Evolutionary conservation across 805 yeast genomes (phyloP).

Genomic region (Barnettozyma salicaria): DNA sequence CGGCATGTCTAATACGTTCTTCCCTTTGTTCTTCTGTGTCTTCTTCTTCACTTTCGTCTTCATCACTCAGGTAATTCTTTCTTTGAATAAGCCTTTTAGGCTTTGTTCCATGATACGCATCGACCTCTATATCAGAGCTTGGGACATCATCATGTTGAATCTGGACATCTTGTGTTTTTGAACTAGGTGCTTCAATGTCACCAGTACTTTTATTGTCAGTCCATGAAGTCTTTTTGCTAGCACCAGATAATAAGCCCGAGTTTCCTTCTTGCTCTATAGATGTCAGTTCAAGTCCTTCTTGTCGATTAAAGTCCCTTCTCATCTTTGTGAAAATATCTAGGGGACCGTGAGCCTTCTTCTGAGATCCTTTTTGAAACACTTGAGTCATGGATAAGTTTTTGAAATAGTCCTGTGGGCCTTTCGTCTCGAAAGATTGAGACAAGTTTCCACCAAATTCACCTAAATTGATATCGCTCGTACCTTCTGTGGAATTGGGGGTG

Average conservation of each 20-base stretch:
- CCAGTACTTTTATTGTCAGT: too few relatives aligned
- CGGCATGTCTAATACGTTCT: constrained; percentile 18
- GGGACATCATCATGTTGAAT: constrained; percentile 13
- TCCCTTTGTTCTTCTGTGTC: constrained; percentile 19
- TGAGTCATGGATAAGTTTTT: constrained; percentile 20
- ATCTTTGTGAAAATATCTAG: constrained; percentile 14
- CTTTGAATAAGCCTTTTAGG: constrained; percentile 11
- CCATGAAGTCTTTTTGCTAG: too few relatives aligned
- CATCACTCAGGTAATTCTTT: constrained; percentile 11
- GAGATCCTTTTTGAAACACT: constrained; percentile 21
- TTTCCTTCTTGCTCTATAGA: too few relatives aligned
- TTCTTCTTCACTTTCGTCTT: constrained; percentile 22
- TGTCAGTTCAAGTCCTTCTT: too few relatives aligned
- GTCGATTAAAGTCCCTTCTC: constrained; percentile 11
- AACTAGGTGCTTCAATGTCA: constrained; percentile 5
- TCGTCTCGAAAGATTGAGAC: constrained; percentile 11
- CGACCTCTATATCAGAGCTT: too few relatives aligned
- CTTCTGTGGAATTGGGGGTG: background rate
- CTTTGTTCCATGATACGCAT: background rate
- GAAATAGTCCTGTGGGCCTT: constrained; percentile 12
- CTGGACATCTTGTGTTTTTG: background rate
- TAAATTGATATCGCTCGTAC: constrained; percentile 9
- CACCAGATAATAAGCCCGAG: too few relatives aligned
- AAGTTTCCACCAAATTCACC: constrained; percentile 25
- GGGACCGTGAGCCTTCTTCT: constrained; percentile 2